Evolutionary conservation across 2,329 filamentous ascomycete species (phyloP).

Genomic region (Pseudomassariella vexata): DNA sequence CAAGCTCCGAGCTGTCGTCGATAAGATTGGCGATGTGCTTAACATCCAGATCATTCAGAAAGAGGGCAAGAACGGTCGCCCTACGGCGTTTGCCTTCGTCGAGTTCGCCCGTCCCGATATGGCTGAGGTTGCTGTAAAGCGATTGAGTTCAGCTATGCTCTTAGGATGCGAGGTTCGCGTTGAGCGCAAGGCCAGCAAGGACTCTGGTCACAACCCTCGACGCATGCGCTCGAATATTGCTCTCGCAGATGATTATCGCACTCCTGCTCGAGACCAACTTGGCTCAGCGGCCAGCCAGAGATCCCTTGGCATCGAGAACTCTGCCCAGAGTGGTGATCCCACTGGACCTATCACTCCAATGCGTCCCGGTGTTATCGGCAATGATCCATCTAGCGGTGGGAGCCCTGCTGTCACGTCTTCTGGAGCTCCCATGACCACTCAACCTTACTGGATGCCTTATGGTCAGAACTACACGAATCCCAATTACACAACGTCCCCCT

Average conservation of each 20-base stretch:
- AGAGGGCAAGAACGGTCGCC: conserved; percentile 8
- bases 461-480: conserved; percentile 6
- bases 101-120: conserved; percentile 31
- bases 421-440: background rate
- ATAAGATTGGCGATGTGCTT: conserved; percentile 19
- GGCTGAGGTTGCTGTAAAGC: conserved; percentile 28
- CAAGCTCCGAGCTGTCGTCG: conserved; percentile 16
- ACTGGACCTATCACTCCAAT: conserved; percentile 8
- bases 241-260: background rate
- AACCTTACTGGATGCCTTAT: conserved; percentile 6
- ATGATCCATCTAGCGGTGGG: background rate
- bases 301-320: background rate
- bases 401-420: conserved; percentile 1
- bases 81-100: conserved; percentile 28
- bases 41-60: conserved; percentile 22
- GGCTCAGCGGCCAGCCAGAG: background rate
- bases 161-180: conserved; percentile 28
- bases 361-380: background rate
- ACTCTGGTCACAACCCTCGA: conserved; percentile 6
- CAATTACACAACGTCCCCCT: conserved; percentile 7
- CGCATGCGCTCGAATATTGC: background rate
- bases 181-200: conserved; percentile 27
- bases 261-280: background rate
- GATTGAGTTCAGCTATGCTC: conserved; percentile 21
- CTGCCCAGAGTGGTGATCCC: background rate